A percentile compares a stretch with the other conserved stretches of the same genome.
Conservation (phyloP, 768 basidiomycete species). For the Xerocomellus amylosporus region DNA sequence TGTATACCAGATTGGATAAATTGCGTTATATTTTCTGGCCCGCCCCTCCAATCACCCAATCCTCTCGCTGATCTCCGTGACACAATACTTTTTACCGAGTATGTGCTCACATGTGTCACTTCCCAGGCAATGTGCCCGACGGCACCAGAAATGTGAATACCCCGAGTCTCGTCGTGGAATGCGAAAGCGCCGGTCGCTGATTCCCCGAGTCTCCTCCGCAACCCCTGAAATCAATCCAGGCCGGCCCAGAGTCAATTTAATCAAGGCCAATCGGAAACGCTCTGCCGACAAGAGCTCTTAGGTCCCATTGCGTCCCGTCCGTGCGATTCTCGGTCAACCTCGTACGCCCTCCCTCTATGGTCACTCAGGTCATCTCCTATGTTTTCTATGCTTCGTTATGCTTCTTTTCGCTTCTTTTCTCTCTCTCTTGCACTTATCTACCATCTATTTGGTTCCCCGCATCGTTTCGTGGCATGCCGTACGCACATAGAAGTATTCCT, state of each 20-base stretch:
- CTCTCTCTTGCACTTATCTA: slow-evolving; percentile 16
- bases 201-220: slow-evolving; percentile 32
- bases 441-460: slow-evolving; percentile 29
- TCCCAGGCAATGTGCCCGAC: slow-evolving; percentile 67
- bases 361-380: slow-evolving; percentile 5
- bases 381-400: slow-evolving; percentile 23
- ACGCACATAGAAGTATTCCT: slow-evolving; percentile 24
- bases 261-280: slow-evolving; percentile 31
- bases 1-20: slow-evolving; percentile 9
- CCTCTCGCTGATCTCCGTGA: slow-evolving; percentile 27
- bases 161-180: slow-evolving; percentile 73
- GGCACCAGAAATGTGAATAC: slow-evolving; percentile 68
- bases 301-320: slow-evolving; percentile 3
- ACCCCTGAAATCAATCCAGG: slow-evolving; percentile 25
- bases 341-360: background rate
- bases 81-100: slow-evolving; percentile 4
- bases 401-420: slow-evolving; percentile 20
- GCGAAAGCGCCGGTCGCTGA: slow-evolving; percentile 42
- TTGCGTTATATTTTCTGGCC: background rate
- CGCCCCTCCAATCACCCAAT: slow-evolving; percentile 18
- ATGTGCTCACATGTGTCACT: slow-evolving; percentile 23
- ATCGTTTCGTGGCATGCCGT: slow-evolving; percentile 24
- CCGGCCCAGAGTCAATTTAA: slow-evolving; percentile 19
- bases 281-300: slow-evolving; percentile 27
- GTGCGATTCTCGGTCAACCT: slow-evolving; percentile 10